Base-by-base conservation (phyloP, 139 green algal genomes). In the Raphidocelis subcapitata region DNA sequence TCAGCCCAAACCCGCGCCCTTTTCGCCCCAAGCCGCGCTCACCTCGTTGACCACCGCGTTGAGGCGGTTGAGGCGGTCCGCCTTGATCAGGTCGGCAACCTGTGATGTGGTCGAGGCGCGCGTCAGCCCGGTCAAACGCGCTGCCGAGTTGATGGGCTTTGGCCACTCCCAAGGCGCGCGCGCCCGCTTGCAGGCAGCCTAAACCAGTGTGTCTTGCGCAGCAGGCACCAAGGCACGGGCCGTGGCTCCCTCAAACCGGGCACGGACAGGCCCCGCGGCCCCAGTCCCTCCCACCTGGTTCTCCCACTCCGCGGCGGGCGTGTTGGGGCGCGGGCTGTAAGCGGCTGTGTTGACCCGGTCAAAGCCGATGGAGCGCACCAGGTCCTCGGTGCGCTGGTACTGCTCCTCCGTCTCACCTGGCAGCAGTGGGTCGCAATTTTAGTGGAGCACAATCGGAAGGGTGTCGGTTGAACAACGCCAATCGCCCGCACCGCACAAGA, bases 261-360 rank as follows among this genome's bases (percentile, higher is more conserved):
- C 8, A 49, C 12, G 41, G 12, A 49, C 8, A 8, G 41, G 8
- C 8, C 8, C 8, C 41, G 12, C 12, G 41, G 41, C 41, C 8
- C 41, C 12, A 12, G 8, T 49, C 12, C 21, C 16, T 1, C 69
- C 84, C 47, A 98, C 89, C 87, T 98, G 93, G 76, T 95, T 82
- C 3, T 91, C 84, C 84, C 89, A 90, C 5, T 82, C 66, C 0
- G 94, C 95, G 24, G 95, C 95, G 1, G 95, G 95, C 4, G 95
- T 99, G 87, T 94, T 95, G 26, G 95, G 95, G 1, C 95, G 87
- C 12, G 86, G 82, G 10, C 81, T 91, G 84, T 96, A 96, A 5
- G 91, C 91, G 31, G 91, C 92, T 16, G 94, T 99, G 89, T 98
- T 98, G 69, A 98, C 94, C 3, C 89, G 81, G 90, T 99, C 94